These are phyloP conservation scores for Bolboschoenoplectus hybrid DNA, from an alignment of 202 grass and related monocot species.

Conservation along the genomic window DNA sequence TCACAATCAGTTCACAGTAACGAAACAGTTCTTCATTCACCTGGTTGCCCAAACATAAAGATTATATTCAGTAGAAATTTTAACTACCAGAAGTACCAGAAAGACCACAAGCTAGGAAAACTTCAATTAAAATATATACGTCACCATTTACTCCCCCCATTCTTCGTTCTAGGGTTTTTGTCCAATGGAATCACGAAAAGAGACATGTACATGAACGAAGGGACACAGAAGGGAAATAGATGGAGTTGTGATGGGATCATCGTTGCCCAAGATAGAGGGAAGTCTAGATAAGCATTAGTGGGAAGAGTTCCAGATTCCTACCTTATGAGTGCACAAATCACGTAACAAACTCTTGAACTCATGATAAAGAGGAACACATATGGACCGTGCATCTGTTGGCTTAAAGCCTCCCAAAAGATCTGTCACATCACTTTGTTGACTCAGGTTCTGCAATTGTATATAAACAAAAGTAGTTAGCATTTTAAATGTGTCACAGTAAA, in stretches of 20 bases:
- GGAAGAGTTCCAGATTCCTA: too few relatives aligned
- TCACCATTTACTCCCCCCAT: too few relatives aligned
- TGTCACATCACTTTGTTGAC: constrained; percentile 95
- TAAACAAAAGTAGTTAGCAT: constrained; percentile 29
- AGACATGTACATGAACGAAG: too few relatives aligned
- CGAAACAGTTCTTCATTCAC: constrained; percentile 54
- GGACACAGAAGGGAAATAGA: too few relatives aligned
- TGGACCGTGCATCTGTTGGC: constrained; percentile 75
- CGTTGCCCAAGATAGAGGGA: too few relatives aligned
- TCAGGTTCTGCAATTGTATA: constrained; percentile 72
- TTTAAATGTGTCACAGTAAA: neutral
- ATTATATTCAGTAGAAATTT: constrained; percentile 24
- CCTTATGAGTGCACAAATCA: constrained; percentile 61
- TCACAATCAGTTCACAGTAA: constrained; percentile 48
- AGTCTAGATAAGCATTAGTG: too few relatives aligned
- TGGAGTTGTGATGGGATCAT: too few relatives aligned
- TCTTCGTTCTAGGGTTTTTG: too few relatives aligned
- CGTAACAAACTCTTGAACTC: constrained; percentile 86
- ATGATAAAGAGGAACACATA: constrained; percentile 78
- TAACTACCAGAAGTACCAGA: too few relatives aligned
- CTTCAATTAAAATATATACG: too few relatives aligned
- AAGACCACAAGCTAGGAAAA: too few relatives aligned
- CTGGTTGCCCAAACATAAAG: constrained; percentile 44
- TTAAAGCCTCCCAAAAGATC: constrained; percentile 98
- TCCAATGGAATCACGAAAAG: too few relatives aligned